These are phyloP conservation scores for Trapa bicornis DNA, from an alignment of 345 rosid genomes.

Conservation along the genomic window DNA sequence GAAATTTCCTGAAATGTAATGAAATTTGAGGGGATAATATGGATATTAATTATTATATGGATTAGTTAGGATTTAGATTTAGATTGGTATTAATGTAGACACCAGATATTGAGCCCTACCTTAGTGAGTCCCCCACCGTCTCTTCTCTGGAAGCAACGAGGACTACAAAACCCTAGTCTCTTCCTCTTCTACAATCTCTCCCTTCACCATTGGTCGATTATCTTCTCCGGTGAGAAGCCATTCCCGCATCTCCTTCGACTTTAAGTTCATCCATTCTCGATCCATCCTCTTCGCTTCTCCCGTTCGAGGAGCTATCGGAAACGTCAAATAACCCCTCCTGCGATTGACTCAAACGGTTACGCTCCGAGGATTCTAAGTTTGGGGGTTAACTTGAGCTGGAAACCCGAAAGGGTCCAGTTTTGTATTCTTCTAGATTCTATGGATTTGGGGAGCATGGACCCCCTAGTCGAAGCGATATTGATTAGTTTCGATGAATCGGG, in stretches of 20 bases:
- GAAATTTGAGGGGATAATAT: no score
- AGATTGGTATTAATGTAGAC: background rate
- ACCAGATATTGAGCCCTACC: background rate
- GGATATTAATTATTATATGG: no score
- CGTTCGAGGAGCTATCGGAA: background rate
- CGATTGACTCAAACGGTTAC: background rate
- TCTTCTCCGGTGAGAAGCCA: background rate
- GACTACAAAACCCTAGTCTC: constrained; percentile 1
- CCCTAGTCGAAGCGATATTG: constrained; percentile 71
- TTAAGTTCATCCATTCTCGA: background rate
- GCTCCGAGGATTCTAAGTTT: background rate
- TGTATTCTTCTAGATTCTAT: background rate
- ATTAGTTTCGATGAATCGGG: constrained; percentile 69
- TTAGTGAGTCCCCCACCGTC: background rate
- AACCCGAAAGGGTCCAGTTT: background rate
- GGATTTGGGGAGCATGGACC: constrained; percentile 44
- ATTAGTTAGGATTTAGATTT: no score
- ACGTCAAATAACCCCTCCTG: background rate
- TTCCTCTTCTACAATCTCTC: background rate
- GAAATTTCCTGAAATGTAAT: no score
- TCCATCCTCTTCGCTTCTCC: background rate
- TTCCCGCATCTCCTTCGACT: background rate
- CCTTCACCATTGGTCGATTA: background rate
- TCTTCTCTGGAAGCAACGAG: background rate
- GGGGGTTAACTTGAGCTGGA: background rate